These are phyloP conservation scores for Leccinellum albellum DNA, from an alignment of 768 basidiomycete species.

Conservation along the genomic window DNA sequence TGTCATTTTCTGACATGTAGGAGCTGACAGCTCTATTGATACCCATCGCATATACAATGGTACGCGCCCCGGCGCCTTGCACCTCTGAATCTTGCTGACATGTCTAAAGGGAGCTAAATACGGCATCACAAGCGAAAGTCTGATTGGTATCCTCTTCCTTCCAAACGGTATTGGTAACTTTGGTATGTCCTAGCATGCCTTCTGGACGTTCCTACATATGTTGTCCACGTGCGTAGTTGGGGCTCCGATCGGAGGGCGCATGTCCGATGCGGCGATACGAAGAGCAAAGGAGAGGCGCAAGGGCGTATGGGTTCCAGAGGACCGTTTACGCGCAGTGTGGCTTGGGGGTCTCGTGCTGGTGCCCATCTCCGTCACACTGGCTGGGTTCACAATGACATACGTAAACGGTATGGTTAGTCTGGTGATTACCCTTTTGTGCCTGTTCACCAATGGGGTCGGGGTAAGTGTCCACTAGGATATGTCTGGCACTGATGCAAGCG, in stretches of 20 bases:
- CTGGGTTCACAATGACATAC: constrained; percentile 50
- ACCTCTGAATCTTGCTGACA: not conserved
- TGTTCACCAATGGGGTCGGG: constrained; percentile 64
- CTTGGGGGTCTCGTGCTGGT: constrained; percentile 45
- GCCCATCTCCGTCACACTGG: constrained; percentile 48
- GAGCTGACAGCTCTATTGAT: constrained; percentile 39
- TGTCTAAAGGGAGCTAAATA: constrained; percentile 44
- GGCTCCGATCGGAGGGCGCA: constrained; percentile 52
- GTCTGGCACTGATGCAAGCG: not conserved
- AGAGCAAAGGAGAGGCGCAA: constrained; percentile 46
- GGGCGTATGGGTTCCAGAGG: constrained; percentile 65
- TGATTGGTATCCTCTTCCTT: constrained; percentile 25
- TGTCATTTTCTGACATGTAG: not conserved
- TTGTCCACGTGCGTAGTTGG: constrained; percentile 41
- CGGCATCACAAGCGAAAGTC: constrained; percentile 17
- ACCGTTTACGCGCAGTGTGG: constrained; percentile 54
- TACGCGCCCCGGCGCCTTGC: constrained; percentile 19
- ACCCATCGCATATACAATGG: constrained; percentile 66
- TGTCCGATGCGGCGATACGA: constrained; percentile 55
- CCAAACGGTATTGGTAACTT: constrained; percentile 27
- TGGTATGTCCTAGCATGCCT: constrained; percentile 6
- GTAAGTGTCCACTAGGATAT: constrained; percentile 33
- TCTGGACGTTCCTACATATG: not conserved
- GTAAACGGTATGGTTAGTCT: constrained; percentile 50
- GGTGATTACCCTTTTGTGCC: constrained; percentile 45